These are phyloP conservation scores for Chalara sp. DNA, from an alignment of 2,329 filamentous ascomycete species.

Conservation along the genomic window DNA sequence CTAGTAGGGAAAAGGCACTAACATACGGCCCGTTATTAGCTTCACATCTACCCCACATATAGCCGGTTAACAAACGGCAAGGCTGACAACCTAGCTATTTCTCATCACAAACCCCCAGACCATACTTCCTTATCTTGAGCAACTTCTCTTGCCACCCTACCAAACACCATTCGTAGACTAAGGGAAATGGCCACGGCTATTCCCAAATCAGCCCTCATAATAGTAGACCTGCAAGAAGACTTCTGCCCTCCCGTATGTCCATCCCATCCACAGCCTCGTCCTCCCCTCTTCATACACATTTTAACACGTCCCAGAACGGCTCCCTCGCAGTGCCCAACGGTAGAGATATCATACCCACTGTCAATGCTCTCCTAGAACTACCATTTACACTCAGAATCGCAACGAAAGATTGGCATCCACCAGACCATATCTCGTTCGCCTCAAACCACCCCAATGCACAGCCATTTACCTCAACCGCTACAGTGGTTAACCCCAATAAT, in stretches of 20 bases:
- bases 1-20: no score
- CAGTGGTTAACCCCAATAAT: slow-evolving; percentile 61
- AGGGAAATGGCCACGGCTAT: not conserved
- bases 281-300: not conserved
- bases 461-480: slow-evolving; percentile 60
- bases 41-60: no score
- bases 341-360: slow-evolving; percentile 58
- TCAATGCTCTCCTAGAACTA: slow-evolving; percentile 69
- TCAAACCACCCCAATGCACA: slow-evolving; percentile 62
- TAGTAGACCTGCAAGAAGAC: slow-evolving; percentile 90
- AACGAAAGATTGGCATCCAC: slow-evolving; percentile 89
- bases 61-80: no score
- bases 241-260: slow-evolving; percentile 79
- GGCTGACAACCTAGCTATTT: no score
- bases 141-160: no score
- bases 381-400: slow-evolving; percentile 72
- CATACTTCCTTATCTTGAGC: no score
- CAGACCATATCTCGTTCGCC: slow-evolving; percentile 81
- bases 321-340: slow-evolving; percentile 75
- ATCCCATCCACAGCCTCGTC: not conserved
- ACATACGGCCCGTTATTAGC: no score
- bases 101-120: no score
- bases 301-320: slow-evolving; percentile 55
- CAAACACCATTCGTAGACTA: no score
- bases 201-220: slow-evolving; percentile 53